Evolutionary conservation across 371 early-diverging fungal species (phyloP).

Genomic region (Actinomucor elegans): DNA sequence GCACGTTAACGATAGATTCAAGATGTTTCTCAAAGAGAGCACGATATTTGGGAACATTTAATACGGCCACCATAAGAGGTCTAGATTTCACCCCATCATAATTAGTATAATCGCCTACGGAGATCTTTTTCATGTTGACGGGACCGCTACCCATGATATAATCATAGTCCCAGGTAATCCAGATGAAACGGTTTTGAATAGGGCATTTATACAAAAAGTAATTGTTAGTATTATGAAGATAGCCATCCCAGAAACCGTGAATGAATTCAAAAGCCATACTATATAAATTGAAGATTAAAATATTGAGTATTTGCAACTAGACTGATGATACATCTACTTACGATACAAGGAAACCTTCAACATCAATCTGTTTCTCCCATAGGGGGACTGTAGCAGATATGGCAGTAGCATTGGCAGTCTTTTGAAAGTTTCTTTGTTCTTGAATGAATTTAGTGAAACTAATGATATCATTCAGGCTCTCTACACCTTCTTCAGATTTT

Average conservation of each 20-base stretch:
- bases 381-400: background rate
- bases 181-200: slow-evolving; percentile 15
- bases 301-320: background rate
- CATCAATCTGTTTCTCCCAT: slow-evolving; percentile 34
- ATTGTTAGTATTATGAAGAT: slow-evolving; percentile 38
- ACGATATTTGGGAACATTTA: slow-evolving; percentile 18
- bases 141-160: slow-evolving; percentile 32
- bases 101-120: slow-evolving; percentile 25
- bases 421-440: slow-evolving; percentile 16
- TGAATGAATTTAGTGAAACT: slow-evolving; percentile 32
- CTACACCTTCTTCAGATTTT: slow-evolving; percentile 7
- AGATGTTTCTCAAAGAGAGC: slow-evolving; percentile 14
- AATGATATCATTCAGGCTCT: slow-evolving; percentile 13
- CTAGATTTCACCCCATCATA: slow-evolving; percentile 18
- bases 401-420: background rate
- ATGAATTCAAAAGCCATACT: slow-evolving; percentile 41
- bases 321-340: slow-evolving; percentile 10
- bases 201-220: slow-evolving; percentile 38
- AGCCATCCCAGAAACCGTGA: slow-evolving; percentile 31
- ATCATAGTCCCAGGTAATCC: slow-evolving; percentile 37
- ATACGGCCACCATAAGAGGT: slow-evolving; percentile 29
- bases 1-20: background rate
- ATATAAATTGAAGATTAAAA: background rate
- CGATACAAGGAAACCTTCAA: slow-evolving; percentile 32
- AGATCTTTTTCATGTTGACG: slow-evolving; percentile 18